phyloP scores from a whole-genome alignment of 768 basidiomycete species.

The Punctularia strigosozonata region DNA sequence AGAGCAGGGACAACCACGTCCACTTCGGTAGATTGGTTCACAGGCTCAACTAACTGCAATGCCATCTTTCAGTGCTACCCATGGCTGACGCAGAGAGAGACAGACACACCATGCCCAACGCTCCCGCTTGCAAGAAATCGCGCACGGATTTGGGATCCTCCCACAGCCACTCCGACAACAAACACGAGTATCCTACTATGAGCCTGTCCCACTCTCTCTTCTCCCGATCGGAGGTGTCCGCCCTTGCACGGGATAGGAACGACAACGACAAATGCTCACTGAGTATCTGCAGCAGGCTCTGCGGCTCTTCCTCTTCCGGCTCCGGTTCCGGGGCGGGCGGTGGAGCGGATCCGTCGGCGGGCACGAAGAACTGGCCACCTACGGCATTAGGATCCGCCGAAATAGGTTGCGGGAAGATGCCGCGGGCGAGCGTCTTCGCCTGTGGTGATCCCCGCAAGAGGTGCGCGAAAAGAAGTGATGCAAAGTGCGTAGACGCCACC shows the following conservation, averaged over 20 bases:
- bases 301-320: constrained; percentile 42
- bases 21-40: constrained; percentile 79
- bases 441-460: constrained; percentile 58
- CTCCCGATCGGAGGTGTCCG: constrained; percentile 57
- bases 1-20: constrained; percentile 84
- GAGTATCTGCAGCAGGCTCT: constrained; percentile 72
- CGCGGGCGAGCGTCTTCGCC: constrained; percentile 51
- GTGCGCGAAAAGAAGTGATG: constrained; percentile 70
- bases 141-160: constrained; percentile 83
- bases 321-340: constrained; percentile 23
- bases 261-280: constrained; percentile 86
- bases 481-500: constrained; percentile 59
- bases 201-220: constrained; percentile 84
- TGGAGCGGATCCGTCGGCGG: constrained; percentile 43
- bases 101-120: constrained; percentile 73
- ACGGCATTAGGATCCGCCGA: constrained; percentile 16
- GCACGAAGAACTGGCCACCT: constrained; percentile 54
- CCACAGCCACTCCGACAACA: constrained; percentile 93
- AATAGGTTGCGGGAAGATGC: constrained; percentile 41
- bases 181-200: constrained; percentile 72
- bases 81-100: not conserved
- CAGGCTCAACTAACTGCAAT: constrained; percentile 80
- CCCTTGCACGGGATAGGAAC: constrained; percentile 61
- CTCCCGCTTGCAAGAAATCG: constrained; percentile 85
- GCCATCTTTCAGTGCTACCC: not conserved